A percentile compares a stretch with the other conserved stretches of the same genome.
Evolutionary conservation across 257 asterid species (phyloP).

Genomic region (Cynanchum wilfordii): DNA sequence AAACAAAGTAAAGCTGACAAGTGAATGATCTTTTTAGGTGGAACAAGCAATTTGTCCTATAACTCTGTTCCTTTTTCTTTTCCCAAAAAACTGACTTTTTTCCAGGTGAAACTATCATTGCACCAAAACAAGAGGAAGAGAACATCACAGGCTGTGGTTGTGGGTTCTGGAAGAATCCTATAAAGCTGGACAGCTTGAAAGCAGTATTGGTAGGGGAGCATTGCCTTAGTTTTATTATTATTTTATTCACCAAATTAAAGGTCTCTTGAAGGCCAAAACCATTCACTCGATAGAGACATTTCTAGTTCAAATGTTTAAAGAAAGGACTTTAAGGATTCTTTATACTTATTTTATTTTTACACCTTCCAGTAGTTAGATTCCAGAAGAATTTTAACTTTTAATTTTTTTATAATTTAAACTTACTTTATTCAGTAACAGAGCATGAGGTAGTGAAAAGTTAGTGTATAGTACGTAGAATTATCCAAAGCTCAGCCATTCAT

Average conservation of each 20-base stretch:
- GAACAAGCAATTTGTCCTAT: neutral
- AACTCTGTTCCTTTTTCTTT: neutral
- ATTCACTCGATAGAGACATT: neutral
- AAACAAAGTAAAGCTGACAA: neutral
- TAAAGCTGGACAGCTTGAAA: constrained; percentile 61
- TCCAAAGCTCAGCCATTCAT: neutral
- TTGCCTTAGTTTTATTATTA: constrained; percentile 4
- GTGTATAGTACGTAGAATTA: neutral
- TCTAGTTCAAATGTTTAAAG: constrained; percentile 26
- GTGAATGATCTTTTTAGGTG: neutral
- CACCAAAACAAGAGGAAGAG: neutral
- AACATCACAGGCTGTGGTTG: constrained; percentile 8
- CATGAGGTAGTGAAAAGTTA: neutral
- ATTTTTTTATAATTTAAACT: neutral
- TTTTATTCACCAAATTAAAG: neutral
- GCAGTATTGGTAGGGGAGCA: constrained; percentile 32
- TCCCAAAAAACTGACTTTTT: neutral
- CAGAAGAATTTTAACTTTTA: neutral
- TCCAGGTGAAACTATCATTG: neutral
- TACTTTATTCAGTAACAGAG: neutral
- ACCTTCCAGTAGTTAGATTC: neutral
- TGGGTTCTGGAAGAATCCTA: constrained; percentile 37
- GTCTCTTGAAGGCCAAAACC: constrained; percentile 5
- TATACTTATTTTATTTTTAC: constrained; percentile 11
- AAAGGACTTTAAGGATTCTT: constrained; percentile 23